phyloP scores from a whole-genome alignment of 1,284 basidiomycete genomes.

The Dichomitus squalens region DNA sequence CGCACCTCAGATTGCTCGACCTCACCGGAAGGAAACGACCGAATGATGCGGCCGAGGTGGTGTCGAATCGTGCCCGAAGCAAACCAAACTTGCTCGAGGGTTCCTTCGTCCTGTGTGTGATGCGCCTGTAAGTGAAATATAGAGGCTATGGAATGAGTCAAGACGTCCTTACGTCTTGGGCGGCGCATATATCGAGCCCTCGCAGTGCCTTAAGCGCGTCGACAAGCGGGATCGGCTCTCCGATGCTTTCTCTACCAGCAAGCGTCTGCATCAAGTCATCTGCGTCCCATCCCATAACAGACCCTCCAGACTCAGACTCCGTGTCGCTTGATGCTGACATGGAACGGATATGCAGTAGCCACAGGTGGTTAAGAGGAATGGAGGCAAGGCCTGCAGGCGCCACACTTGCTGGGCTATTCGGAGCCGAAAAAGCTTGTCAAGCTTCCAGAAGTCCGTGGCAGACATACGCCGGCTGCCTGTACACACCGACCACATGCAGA shows the following conservation, averaged over 20 bases:
- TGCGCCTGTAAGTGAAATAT: background rate
- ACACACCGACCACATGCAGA: no score
- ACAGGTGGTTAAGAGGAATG: background rate
- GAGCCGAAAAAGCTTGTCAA: conserved; percentile 8
- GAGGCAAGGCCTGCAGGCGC: background rate
- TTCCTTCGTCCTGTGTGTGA: conserved; percentile 34
- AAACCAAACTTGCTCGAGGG: conserved; percentile 37
- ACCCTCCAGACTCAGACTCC: conserved; percentile 31
- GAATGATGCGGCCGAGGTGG: conserved; percentile 35
- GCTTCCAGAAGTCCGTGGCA: background rate
- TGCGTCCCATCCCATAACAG: conserved; percentile 14
- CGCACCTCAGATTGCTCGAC: background rate
- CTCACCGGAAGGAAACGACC: background rate
- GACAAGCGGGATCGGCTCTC: background rate
- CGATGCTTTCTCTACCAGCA: background rate
- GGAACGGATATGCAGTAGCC: background rate
- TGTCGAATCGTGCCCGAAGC: conserved; percentile 39
- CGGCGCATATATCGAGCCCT: conserved; percentile 24
- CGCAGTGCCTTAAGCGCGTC: conserved; percentile 4
- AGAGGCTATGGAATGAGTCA: background rate
- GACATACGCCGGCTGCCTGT: no score
- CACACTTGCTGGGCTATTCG: background rate
- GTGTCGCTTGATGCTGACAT: conserved; percentile 30
- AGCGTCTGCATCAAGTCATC: conserved; percentile 20
- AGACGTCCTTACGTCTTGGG: conserved; percentile 26